Evolutionary conservation across 1,139 yeast genomes (phyloP).

Genomic region (Suhomyces wounanorum): DNA sequence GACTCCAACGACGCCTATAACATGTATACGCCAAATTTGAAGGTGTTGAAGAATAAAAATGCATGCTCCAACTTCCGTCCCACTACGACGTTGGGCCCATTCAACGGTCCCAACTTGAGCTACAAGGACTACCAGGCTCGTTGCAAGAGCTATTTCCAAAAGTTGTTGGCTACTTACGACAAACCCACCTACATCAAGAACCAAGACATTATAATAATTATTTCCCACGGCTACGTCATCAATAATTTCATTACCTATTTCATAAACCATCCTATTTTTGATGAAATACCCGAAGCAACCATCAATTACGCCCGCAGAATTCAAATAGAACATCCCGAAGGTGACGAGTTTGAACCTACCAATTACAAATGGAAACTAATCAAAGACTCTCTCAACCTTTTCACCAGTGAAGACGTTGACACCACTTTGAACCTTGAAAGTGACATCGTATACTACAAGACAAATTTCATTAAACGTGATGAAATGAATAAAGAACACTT

Average conservation of each 20-base stretch:
- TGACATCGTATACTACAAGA: slow-evolving; percentile 49
- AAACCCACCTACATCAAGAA: slow-evolving; percentile 37
- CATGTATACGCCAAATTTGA: slow-evolving; percentile 50
- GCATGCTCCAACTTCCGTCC: slow-evolving; percentile 48
- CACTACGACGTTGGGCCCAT: slow-evolving; percentile 48
- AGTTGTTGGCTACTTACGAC: slow-evolving; percentile 48
- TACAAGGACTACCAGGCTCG: slow-evolving; percentile 45
- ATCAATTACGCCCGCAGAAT: slow-evolving; percentile 37
- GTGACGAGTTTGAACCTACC: slow-evolving; percentile 20
- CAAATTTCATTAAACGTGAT: slow-evolving; percentile 45
- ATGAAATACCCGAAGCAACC: slow-evolving; percentile 47
- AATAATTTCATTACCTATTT: slow-evolving; percentile 45
- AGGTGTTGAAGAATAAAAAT: slow-evolving; percentile 36
- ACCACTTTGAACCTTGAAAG: slow-evolving; percentile 42
- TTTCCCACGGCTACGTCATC: slow-evolving; percentile 48
- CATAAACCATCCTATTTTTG: slow-evolving; percentile 48
- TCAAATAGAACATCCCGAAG: slow-evolving; percentile 12
- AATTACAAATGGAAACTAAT: slow-evolving; percentile 35
- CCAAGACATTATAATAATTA: slow-evolving; percentile 42
- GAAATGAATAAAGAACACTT: slow-evolving; percentile 25
- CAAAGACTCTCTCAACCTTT: slow-evolving; percentile 38
- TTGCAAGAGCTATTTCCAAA: slow-evolving; percentile 45
- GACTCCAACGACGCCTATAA: slow-evolving; percentile 52
- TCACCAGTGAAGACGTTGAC: slow-evolving; percentile 32
- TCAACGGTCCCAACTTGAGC: slow-evolving; percentile 46